These are phyloP conservation scores for Apiospora kogelbergensis DNA, from an alignment of 2,329 filamentous ascomycete genomes.

Conservation along the genomic window DNA sequence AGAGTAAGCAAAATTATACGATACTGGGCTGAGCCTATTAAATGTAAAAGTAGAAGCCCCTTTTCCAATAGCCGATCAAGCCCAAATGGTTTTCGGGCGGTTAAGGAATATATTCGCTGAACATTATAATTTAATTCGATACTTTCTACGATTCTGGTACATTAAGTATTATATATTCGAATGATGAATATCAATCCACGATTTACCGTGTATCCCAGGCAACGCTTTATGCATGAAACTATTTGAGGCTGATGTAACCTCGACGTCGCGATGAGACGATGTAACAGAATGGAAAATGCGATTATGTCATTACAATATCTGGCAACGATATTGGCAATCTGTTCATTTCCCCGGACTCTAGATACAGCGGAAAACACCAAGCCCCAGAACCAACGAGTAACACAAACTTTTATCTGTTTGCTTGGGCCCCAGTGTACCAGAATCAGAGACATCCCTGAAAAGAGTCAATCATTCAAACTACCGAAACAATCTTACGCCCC, in stretches of 20 bases:
- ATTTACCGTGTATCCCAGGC: background rate
- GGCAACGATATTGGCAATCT: background rate
- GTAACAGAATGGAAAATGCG: background rate
- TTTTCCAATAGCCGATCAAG: background rate
- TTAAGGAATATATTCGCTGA: too few species aligned
- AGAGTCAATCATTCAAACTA: background rate
- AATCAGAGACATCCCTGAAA: background rate
- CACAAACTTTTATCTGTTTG: background rate
- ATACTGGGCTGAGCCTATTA: too few species aligned
- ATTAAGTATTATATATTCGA: too few species aligned
- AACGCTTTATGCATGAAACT: background rate
- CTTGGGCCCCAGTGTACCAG: background rate
- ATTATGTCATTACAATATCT: background rate
- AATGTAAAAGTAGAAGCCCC: too few species aligned
- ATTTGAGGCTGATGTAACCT: background rate
- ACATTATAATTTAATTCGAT: too few species aligned
- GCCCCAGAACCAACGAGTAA: background rate
- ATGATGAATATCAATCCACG: background rate
- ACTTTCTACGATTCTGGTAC: too few species aligned
- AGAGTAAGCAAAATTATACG: too few species aligned
- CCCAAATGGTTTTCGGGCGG: too few species aligned
- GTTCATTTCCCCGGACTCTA: background rate
- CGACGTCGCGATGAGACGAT: background rate
- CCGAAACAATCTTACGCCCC: background rate
- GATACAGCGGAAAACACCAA: background rate